phyloP scores from a whole-genome alignment of 2,329 filamentous ascomycete genomes.

The Akanthomyces dipterigenus region DNA sequence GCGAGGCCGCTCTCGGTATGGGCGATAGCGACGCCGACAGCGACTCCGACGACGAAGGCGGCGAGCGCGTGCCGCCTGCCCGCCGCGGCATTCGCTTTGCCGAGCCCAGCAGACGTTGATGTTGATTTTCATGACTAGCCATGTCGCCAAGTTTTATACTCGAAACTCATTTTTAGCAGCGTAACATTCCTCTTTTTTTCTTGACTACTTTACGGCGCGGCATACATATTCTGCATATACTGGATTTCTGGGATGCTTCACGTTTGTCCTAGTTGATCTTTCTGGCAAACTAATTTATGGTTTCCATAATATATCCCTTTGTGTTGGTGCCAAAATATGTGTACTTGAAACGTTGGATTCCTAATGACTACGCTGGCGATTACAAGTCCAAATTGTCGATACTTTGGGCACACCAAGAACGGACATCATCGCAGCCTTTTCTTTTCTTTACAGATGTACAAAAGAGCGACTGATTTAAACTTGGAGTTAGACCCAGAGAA shows the following conservation, averaged over 20 bases:
- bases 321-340: neutral
- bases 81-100: constrained; percentile 57
- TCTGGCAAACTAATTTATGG: neutral
- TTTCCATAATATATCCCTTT: too few species aligned
- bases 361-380: too few species aligned
- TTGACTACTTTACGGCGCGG: neutral
- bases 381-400: too few species aligned
- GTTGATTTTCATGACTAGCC: neutral
- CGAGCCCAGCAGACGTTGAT: constrained; percentile 29
- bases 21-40: constrained; percentile 37
- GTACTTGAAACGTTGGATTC: neutral
- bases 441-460: too few species aligned
- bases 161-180: neutral
- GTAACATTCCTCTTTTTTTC: neutral
- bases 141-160: neutral
- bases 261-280: neutral
- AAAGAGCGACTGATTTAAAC: too few species aligned
- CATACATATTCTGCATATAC: neutral
- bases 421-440: too few species aligned
- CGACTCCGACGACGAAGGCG: constrained; percentile 50
- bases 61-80: constrained; percentile 42
- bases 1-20: constrained; percentile 67
- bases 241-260: neutral
- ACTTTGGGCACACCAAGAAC: too few species aligned
- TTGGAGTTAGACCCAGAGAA: too few species aligned